phyloP scores from a whole-genome alignment of 2,329 filamentous ascomycete genomes.

The Daldinia eschscholtzii region DNA sequence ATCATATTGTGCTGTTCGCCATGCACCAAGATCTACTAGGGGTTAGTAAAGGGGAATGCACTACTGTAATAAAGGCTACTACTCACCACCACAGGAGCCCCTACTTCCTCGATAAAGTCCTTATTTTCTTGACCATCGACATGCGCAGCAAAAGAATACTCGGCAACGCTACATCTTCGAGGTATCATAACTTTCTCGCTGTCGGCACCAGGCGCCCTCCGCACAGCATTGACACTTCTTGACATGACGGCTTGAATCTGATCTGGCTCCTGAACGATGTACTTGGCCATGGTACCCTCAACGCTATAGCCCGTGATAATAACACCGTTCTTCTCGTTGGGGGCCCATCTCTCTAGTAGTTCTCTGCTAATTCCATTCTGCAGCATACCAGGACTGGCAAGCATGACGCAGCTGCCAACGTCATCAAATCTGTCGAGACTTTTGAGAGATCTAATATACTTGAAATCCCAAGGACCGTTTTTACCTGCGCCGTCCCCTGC shows the following conservation, averaged over 20 bases:
- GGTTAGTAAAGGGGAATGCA: conserved; percentile 30
- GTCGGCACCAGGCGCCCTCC: conserved; percentile 74
- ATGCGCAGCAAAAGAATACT: conserved; percentile 95
- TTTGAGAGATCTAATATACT: conserved; percentile 90
- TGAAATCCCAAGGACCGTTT: conserved; percentile 96
- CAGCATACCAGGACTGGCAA: conserved; percentile 97
- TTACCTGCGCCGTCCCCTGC: conserved; percentile 79
- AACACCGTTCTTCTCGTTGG: conserved; percentile 96
- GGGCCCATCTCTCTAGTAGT: conserved; percentile 93
- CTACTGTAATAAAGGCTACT: conserved; percentile 55
- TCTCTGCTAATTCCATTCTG: conserved; percentile 96
- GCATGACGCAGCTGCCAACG: conserved; percentile 94
- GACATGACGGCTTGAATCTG: conserved; percentile 96
- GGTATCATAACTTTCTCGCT: conserved; percentile 93
- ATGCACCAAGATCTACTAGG: conserved; percentile 86
- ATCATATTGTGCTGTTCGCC: conserved; percentile 99
- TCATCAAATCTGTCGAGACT: conserved; percentile 96
- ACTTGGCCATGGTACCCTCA: conserved; percentile 97
- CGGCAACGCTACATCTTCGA: conserved; percentile 89
- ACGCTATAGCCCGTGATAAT: conserved; percentile 99
- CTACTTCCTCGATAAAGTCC: conserved; percentile 96
- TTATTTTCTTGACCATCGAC: conserved; percentile 96
- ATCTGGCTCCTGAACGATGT: conserved; percentile 94
- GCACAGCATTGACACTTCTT: conserved; percentile 72
- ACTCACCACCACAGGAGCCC: conserved; percentile 90